Evolutionary conservation across 441 rosid genomes (phyloP), one percentile per base, ranked within the genome.

Genomic region (Bruguiera hainesii): DNA sequence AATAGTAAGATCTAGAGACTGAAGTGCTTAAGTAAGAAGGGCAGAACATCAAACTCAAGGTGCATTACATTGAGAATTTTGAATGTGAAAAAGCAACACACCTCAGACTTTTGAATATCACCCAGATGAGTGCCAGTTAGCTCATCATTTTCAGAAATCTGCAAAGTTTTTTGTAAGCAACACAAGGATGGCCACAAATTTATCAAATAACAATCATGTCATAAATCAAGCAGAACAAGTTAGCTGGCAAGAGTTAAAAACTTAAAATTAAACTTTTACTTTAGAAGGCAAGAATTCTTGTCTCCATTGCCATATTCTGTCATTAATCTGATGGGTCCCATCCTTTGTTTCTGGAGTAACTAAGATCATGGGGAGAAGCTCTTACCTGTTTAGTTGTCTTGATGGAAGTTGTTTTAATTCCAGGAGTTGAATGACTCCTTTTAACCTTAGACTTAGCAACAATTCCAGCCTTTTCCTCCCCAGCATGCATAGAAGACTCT

Each of bases 401-500:
- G 53, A 73, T 63, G 58, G 78, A 59, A 74, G 71, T 68, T 39
- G 66, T 69, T 70, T 84, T 83, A 68, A 81, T 79, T 71, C 82
- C 80, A 66, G 83, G 64, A 68, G 76, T 76, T 72, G 84, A 80
- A 69, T 65, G 80, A 69, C 64, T 76, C 74, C 78, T 83, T 72
- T 82, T 85, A 69, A 66, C 58, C 78, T 80, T 87, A 73, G 85
- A 74, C 75, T 75, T 84, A 49, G 78, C 77, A 76, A 81, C 67
- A 51, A 64, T 82, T 71, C 72, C 73, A 61, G 74, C 66, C 62
- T 81, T 82, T 68, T 80, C 90, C 78, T 83, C 91, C 81, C 84
- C 86, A 66, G 80, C 82, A 76, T 80, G 84, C 70, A 84, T 71
- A 64, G 89, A 88, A 39, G 95, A 88, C 72, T 87, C 98, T 94